These are phyloP conservation scores for Phytophthora palmivora DNA, from an alignment of 352 stramenopile species.

Conservation along the genomic window DNA sequence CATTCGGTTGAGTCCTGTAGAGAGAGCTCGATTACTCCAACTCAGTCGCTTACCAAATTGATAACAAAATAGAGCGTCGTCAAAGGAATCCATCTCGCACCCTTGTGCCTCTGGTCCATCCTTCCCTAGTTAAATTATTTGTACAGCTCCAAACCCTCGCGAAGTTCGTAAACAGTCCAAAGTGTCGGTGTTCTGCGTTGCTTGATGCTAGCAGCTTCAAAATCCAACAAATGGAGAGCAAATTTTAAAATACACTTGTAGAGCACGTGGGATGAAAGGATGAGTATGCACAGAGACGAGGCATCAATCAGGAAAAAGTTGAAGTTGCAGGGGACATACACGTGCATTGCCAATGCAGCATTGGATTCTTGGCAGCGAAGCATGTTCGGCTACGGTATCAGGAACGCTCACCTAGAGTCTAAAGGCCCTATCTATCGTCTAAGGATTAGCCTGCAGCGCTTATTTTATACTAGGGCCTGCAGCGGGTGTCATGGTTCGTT, in stretches of 20 bases:
- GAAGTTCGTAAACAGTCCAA: too few relatives aligned
- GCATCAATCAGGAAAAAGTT: constrained; percentile 12
- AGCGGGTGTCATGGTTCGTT: too few relatives aligned
- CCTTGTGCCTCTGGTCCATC: too few relatives aligned
- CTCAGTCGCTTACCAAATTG: background rate
- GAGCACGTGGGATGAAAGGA: background rate
- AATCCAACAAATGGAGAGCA: background rate
- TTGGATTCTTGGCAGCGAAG: too few relatives aligned
- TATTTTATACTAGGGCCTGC: too few relatives aligned
- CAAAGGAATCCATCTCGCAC: background rate
- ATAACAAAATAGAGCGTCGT: background rate
- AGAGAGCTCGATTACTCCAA: constrained; percentile 1
- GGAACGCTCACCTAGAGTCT: too few relatives aligned
- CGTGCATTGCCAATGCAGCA: too few relatives aligned
- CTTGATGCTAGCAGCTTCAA: background rate
- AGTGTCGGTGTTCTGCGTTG: background rate
- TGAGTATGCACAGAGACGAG: constrained; percentile 5
- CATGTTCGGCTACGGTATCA: too few relatives aligned
- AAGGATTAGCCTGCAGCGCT: too few relatives aligned
- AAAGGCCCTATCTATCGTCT: too few relatives aligned
- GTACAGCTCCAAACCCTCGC: too few relatives aligned
- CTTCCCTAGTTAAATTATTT: too few relatives aligned
- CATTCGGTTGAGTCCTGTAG: background rate
- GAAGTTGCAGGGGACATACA: constrained; percentile 15
- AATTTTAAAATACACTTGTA: background rate